Evolutionary conservation across 2,329 filamentous ascomycete genomes (phyloP).

Genomic region (Arthrinium phaeospermum): DNA sequence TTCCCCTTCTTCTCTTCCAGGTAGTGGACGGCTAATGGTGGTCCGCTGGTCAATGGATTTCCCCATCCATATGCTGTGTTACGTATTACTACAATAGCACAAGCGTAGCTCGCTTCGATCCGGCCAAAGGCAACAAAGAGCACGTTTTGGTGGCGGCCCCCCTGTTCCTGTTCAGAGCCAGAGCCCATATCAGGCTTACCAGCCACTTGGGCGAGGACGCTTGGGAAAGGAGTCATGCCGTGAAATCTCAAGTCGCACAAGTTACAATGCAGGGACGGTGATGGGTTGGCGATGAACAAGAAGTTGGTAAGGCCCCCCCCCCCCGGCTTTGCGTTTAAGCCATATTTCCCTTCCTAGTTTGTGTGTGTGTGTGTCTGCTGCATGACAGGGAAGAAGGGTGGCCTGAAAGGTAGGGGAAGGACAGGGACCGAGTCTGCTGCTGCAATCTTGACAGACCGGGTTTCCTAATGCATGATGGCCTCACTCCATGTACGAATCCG

Average conservation of each 20-base stretch:
- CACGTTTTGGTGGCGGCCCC: background rate
- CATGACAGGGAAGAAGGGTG: background rate
- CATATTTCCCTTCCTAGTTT: background rate
- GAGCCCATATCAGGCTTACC: background rate
- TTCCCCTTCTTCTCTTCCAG: background rate
- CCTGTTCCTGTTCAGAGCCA: background rate
- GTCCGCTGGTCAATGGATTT: background rate
- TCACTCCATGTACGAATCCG: conserved; percentile 5
- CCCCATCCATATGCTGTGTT: background rate
- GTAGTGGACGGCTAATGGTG: background rate
- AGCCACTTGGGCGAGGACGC: background rate
- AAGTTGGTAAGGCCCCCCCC: background rate
- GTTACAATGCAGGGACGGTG: conserved; percentile 12
- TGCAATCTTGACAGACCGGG: conserved; percentile 6
- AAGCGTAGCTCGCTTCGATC: conserved; percentile 8
- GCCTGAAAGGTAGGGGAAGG: background rate
- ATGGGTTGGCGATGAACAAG: background rate
- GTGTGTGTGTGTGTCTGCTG: background rate
- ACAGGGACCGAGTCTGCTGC: background rate
- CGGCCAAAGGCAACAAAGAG: conserved; percentile 8
- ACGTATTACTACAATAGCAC: background rate
- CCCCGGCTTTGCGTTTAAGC: background rate
- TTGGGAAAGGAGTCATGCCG: background rate
- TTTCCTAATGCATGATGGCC: conserved; percentile 6
- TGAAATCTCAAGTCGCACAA: background rate